Base-by-base conservation (phyloP, 2,329 filamentous ascomycete species). In the Fusarium sp. region DNA sequence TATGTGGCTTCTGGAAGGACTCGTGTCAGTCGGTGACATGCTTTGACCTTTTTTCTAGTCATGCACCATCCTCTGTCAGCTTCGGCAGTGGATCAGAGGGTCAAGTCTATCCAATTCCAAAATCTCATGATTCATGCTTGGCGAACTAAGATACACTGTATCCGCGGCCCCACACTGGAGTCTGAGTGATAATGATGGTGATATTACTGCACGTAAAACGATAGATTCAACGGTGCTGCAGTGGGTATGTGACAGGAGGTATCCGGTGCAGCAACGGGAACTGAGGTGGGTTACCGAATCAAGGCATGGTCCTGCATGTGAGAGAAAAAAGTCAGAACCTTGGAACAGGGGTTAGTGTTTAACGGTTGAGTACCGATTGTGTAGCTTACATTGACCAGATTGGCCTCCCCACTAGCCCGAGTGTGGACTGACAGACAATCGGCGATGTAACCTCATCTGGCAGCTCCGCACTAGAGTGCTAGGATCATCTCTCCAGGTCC, bases 401-500 rank as follows among this genome's bases (percentile, higher is more conserved):
- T 50, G 38, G 33, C 38, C 23, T 20, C 23, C 23, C 33, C 23
- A 18, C 47, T 50, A 40, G 9, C 34, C 34, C n/a, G 8, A 63
- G 50, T 28, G 23, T 36, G 26, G 23, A 31, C 61, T 46, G 41
- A 56, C 41, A 42, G n/a, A 49, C 20, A 57, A 28, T 53, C 60
- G 62, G 60, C 41, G 45, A 53, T 47, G 60, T 59, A 65, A 60
- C 62, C 60, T 58, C 52, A 65, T 65, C 30, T 36, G 34, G 62
- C 18, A 52, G 34, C 33, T 37, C 47, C 47, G 34, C 16, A 38
- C 28, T 10, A 50, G 16, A 23, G 6, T 30, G 26, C 47, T 9
- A 28, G 33, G 28, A 20, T 31, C n/a, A 28, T 11, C 16, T 7
- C 46, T 16, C 26, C 26, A 30, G 30, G 41, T 44, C 41, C 26